Evolutionary conservation across 1,284 basidiomycete genomes (phyloP).

Genomic region (Earliella scabrosa): DNA sequence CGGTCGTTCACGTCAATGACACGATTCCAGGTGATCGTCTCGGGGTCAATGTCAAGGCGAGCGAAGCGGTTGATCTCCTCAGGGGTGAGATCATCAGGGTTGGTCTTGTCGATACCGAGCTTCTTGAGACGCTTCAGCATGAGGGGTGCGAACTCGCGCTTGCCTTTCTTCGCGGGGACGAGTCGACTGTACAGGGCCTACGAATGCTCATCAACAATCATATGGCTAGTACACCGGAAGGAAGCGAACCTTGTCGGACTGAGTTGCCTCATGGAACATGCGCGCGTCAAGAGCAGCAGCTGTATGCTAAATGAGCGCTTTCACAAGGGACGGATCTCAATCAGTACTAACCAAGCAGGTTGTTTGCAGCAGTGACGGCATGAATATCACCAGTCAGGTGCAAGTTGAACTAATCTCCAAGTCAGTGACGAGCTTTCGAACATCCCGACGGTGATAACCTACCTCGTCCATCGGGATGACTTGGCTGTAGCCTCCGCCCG

Average conservation of each 20-base stretch:
- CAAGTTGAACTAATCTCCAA: slow-evolving; percentile 87
- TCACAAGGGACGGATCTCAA: no score
- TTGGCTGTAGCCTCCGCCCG: slow-evolving; percentile 98
- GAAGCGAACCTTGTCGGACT: slow-evolving; percentile 86
- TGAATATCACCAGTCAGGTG: slow-evolving; percentile 99
- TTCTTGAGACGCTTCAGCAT: slow-evolving; percentile 97
- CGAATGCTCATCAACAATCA: neutral
- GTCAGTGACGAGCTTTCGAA: neutral
- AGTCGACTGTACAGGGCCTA: slow-evolving; percentile 90
- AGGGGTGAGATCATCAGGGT: slow-evolving; percentile 91
- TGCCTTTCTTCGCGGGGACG: slow-evolving; percentile 93
- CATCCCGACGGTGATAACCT: slow-evolving; percentile 26
- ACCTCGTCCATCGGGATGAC: slow-evolving; percentile 99
- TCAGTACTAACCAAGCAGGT: slow-evolving; percentile 80
- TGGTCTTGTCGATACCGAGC: slow-evolving; percentile 94
- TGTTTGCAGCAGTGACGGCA: slow-evolving; percentile 97
- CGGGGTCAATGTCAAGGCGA: slow-evolving; percentile 89
- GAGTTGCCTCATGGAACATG: slow-evolving; percentile 98
- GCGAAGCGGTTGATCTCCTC: slow-evolving; percentile 93
- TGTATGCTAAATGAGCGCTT: no score
- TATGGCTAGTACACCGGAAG: neutral
- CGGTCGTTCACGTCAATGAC: slow-evolving; percentile 98
- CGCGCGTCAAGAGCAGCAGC: slow-evolving; percentile 97
- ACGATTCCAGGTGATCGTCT: slow-evolving; percentile 97
- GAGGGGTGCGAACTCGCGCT: slow-evolving; percentile 92